Conservation (phyloP, 108 stramenopile species). For the Cyclostephanos tholiformis region DNA sequence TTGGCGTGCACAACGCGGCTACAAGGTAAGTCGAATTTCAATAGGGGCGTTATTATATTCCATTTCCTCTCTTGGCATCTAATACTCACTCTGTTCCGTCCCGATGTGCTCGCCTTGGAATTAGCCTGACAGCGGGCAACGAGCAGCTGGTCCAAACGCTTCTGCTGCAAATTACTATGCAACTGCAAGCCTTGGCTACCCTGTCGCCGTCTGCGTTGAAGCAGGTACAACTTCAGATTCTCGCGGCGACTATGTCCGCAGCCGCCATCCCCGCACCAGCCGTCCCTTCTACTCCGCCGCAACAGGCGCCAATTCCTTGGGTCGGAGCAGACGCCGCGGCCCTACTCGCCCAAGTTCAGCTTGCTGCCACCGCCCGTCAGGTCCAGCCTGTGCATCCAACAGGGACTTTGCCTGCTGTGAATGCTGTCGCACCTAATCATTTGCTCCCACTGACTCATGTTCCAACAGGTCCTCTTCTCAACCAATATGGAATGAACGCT, state of each 20-base stretch:
- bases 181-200: constrained; percentile 25
- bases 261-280: neutral
- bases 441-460: neutral
- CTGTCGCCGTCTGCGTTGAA: constrained; percentile 17
- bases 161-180: constrained; percentile 21
- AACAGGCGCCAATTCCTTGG: neutral
- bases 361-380: neutral
- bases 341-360: neutral
- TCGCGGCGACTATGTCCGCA: constrained; percentile 4
- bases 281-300: constrained; percentile 1
- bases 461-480: neutral
- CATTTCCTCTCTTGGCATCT: neutral
- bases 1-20: neutral
- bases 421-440: neutral
- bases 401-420: neutral
- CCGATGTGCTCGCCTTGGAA: neutral
- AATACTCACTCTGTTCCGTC: neutral
- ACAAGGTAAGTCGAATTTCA: neutral
- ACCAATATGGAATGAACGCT: neutral
- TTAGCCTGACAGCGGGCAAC: constrained; percentile 6
- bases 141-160: constrained; percentile 21
- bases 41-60: neutral
- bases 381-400: neutral
- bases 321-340: neutral
- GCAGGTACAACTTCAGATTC: constrained; percentile 21